phyloP scores from a whole-genome alignment of 78 protist genomes.

The Pigoraptor vietnamica region DNA sequence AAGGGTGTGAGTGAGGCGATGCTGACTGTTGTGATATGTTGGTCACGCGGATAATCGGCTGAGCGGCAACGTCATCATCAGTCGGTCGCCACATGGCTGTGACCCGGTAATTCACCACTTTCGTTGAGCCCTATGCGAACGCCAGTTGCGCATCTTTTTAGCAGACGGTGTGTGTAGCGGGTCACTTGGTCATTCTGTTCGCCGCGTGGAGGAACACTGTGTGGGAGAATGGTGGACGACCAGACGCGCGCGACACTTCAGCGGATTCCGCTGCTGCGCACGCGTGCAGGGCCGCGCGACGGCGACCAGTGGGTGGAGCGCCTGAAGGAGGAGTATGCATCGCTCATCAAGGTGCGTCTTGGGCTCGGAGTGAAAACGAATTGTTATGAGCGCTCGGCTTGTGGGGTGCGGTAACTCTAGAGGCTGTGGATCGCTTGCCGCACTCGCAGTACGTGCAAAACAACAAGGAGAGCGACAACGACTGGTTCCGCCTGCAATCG shows the following conservation, averaged over 20 bases:
- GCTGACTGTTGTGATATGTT: too few species aligned
- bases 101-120: too few species aligned
- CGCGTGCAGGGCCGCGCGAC: constrained; percentile 85
- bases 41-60: too few species aligned
- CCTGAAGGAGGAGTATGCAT: constrained; percentile 83
- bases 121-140: too few species aligned
- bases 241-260: constrained; percentile 23
- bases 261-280: constrained; percentile 70
- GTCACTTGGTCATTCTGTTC: neutral
- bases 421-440: too few species aligned
- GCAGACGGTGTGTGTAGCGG: neutral
- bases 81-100: too few species aligned
- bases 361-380: neutral
- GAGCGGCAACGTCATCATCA: too few species aligned
- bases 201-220: neutral
- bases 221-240: constrained; percentile 9
- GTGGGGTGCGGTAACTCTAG: too few species aligned
- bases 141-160: too few species aligned
- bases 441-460: constrained; percentile 66
- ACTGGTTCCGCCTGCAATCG: constrained; percentile 88
- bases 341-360: constrained; percentile 55
- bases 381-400: neutral
- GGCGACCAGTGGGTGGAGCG: constrained; percentile 82
- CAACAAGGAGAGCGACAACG: constrained; percentile 75
- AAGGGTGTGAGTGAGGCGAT: too few species aligned